A percentile compares a stretch with the other conserved stretches of the same genome.
These are phyloP conservation scores for Platanus orientalis DNA, from an alignment of 164 flowering plant species.

Conservation along the genomic window DNA sequence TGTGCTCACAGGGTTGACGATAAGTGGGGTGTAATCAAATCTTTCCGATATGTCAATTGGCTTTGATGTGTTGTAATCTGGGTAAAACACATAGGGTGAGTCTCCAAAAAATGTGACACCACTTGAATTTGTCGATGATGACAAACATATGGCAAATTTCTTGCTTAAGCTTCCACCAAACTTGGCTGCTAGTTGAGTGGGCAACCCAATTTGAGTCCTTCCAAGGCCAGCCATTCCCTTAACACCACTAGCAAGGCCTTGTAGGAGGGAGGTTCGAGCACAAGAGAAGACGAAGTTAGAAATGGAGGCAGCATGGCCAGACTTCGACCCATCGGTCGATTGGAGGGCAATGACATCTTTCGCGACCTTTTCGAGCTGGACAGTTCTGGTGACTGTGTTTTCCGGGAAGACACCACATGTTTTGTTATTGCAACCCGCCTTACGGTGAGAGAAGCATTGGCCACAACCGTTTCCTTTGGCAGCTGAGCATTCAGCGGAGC, in stretches of 20 bases:
- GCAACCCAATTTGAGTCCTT: slow-evolving; percentile 19
- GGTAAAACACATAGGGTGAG: slow-evolving; percentile 24
- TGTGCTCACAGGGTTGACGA: slow-evolving; percentile 22
- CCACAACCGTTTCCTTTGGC: slow-evolving; percentile 16
- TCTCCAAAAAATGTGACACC: slow-evolving; percentile 36
- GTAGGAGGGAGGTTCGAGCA: slow-evolving; percentile 19
- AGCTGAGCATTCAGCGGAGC: slow-evolving; percentile 25
- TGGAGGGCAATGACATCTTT: slow-evolving; percentile 21
- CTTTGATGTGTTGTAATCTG: no score
- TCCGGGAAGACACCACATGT: slow-evolving; percentile 21
- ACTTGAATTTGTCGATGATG: slow-evolving; percentile 1
- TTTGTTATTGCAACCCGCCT: slow-evolving; percentile 31
- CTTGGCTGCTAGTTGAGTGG: slow-evolving; percentile 22
- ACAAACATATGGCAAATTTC: slow-evolving; percentile 32
- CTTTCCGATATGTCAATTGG: slow-evolving; percentile 12
- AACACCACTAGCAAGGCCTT: slow-evolving; percentile 24
- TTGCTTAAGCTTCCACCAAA: slow-evolving; percentile 19
- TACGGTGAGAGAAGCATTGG: slow-evolving; percentile 12
- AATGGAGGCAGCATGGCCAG: slow-evolving; percentile 12
- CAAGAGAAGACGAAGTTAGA: slow-evolving; percentile 22
- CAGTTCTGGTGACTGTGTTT: slow-evolving; percentile 22
- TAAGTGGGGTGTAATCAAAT: slow-evolving; percentile 22
- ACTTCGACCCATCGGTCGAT: slow-evolving; percentile 27
- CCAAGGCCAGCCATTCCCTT: slow-evolving; percentile 38
- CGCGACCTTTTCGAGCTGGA: slow-evolving; percentile 23